Evolutionary conservation across 305 asterid species (phyloP).

Genomic region (Solanum hybrid): DNA sequence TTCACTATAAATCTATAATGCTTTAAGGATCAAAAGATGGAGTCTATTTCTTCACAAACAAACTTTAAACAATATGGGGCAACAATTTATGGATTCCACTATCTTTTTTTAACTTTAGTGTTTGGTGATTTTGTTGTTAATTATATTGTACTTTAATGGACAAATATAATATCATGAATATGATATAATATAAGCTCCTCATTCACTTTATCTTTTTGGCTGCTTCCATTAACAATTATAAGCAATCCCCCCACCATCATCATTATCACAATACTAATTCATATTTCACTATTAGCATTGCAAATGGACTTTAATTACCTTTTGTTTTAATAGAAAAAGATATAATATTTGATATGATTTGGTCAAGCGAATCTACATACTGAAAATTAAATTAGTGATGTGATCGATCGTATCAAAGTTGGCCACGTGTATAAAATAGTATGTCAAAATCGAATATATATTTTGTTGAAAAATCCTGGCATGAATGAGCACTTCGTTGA

Average conservation of each 20-base stretch:
- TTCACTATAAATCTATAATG: not conserved
- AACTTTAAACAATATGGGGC: not conserved
- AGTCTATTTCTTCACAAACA: not conserved
- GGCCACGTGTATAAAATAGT: no score
- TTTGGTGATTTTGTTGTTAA: not conserved
- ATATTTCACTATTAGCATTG: not conserved
- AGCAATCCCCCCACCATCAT: constrained; percentile 6
- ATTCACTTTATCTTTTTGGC: not conserved
- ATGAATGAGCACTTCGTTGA: not conserved
- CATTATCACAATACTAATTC: not conserved
- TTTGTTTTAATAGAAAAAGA: not conserved
- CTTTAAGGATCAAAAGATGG: not conserved
- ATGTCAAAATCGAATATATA: no score
- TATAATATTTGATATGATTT: no score
- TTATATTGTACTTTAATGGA: not conserved
- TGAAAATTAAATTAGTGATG: no score
- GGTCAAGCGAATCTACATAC: not conserved
- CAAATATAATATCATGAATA: not conserved
- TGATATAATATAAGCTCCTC: not conserved
- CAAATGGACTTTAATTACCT: not conserved
- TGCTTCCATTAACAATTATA: not conserved
- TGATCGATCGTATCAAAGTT: not conserved
- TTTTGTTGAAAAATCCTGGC: not conserved
- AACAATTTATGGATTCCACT: not conserved
- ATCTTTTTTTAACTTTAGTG: not conserved